Base-by-base conservation (phyloP, 2,329 filamentous ascomycete genomes). In the Chaetomium strumarium region DNA sequence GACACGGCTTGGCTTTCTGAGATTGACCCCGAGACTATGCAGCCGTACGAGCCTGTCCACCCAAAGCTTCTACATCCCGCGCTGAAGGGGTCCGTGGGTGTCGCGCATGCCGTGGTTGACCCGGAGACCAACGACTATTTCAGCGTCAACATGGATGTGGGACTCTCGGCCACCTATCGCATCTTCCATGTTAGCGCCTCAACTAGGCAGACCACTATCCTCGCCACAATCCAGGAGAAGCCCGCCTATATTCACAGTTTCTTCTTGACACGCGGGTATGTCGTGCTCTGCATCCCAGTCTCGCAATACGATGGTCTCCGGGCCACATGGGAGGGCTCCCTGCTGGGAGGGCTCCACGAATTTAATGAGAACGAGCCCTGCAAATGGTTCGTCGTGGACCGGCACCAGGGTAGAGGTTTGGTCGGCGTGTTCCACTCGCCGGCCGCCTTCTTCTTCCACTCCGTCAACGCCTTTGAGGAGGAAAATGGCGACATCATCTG, bases 191-290 rank as follows among this genome's bases (percentile, higher is more conserved):
- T 82, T 2, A 84, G 78, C 16, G 78, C 81, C 0, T 65, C 74
- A 0, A 85, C 81, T 0, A 86, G 84, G 0, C 71, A 80, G 50
- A 88, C 86, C 0, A 78, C 81, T 0, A 83, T 93, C 16, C 75
- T 95, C 0, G 88, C 88, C 3, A 83, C 78, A 0, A 79, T 93
- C 54, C 70, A 73, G 3, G 65, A 76, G 3, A 70, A 70, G 2
- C 71, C 85, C 0, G 84, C 87, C 0, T 95, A 93, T 62, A 80
- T 95, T n/a, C 90, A 95, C 69, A 92, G 88, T 9, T 77, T 92
- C 61, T 89, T 90, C 62, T 68, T 95, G 24, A 86, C 87, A 0
- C 70, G 80, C 14, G 80, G 83, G 60, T 86, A 85, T 62, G 80
- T 91, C 2, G 70, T 93, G 0, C 71, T 95, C 5, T 90, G 86